Conservation (phyloP, 2,329 filamentous ascomycete species). For the Arthrobotrys pseudoclavata region DNA sequence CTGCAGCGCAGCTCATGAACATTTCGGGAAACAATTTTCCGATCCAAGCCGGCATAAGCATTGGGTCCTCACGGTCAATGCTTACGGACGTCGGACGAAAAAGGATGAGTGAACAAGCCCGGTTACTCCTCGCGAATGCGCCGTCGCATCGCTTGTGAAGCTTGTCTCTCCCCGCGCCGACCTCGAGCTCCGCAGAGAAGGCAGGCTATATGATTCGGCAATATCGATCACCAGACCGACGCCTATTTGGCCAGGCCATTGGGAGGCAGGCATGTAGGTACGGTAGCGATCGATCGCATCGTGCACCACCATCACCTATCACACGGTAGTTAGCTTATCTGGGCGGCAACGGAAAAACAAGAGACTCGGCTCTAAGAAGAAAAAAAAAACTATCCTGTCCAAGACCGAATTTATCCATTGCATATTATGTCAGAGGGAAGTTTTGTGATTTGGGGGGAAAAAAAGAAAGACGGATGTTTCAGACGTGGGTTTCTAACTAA, state of each 20-base stretch:
- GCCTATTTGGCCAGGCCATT: slow-evolving; percentile 23
- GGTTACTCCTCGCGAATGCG: slow-evolving; percentile 14
- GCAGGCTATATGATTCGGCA: neutral
- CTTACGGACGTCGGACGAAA: slow-evolving; percentile 26
- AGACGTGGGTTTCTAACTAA: slow-evolving; percentile 20
- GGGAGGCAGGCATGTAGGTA: slow-evolving; percentile 28
- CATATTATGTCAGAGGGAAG: slow-evolving; percentile 45
- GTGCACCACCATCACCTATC: slow-evolving; percentile 2
- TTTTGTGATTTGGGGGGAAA: slow-evolving; percentile 14
- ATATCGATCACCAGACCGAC: slow-evolving; percentile 21
- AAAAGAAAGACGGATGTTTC: slow-evolving; percentile 29
- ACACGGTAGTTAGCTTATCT: slow-evolving; percentile 13
- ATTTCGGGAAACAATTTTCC: neutral
- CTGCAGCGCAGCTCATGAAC: neutral
- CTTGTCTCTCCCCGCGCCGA: slow-evolving; percentile 2
- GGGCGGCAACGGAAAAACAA: slow-evolving; percentile 13
- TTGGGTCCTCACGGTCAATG: neutral
- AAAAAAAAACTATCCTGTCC: neutral
- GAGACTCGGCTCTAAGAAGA: neutral
- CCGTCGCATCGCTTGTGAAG: slow-evolving; percentile 29
- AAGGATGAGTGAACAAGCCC: slow-evolving; percentile 19
- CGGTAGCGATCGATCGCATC: slow-evolving; percentile 31
- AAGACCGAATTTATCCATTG: slow-evolving; percentile 48
- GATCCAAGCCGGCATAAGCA: slow-evolving; percentile 8
- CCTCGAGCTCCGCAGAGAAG: slow-evolving; percentile 12